These are phyloP conservation scores for Penium margaritaceum DNA, from an alignment of 139 green algal species.

Conservation along the genomic window DNA sequence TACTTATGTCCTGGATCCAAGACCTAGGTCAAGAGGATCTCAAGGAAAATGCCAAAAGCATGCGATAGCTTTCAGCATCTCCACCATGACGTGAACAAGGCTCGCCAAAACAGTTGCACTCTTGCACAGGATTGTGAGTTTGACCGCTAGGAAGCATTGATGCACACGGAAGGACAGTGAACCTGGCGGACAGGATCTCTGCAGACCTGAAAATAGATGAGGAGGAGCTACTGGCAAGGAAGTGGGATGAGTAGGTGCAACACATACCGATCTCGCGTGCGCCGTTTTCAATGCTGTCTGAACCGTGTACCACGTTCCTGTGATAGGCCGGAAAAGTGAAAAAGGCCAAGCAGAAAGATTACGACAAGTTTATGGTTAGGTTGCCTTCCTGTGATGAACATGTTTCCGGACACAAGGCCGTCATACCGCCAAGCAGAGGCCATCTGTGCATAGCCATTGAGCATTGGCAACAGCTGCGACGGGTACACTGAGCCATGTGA, in stretches of 20 bases:
- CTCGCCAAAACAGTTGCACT: neutral
- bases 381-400: neutral
- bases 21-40: too few species aligned
- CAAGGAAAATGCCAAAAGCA: too few species aligned
- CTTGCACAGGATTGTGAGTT: neutral
- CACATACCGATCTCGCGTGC: slow-evolving; percentile 42
- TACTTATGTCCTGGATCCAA: too few species aligned
- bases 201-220: neutral
- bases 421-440: slow-evolving; percentile 1
- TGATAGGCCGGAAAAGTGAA: slow-evolving; percentile 8
- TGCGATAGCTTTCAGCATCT: too few species aligned
- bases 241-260: neutral
- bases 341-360: slow-evolving; percentile 1
- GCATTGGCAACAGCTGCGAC: neutral
- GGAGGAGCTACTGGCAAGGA: too few species aligned
- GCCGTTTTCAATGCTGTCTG: slow-evolving; percentile 83
- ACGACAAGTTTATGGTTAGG: neutral
- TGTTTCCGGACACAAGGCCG: neutral
- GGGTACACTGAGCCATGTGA: neutral
- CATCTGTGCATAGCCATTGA: neutral
- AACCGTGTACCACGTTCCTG: slow-evolving; percentile 89
- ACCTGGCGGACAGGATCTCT: neutral
- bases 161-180: neutral
- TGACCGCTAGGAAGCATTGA: neutral
- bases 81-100: too few species aligned